Conservation (phyloP, 768 basidiomycete genomes). For the Xanthoconium purpureum region DNA sequence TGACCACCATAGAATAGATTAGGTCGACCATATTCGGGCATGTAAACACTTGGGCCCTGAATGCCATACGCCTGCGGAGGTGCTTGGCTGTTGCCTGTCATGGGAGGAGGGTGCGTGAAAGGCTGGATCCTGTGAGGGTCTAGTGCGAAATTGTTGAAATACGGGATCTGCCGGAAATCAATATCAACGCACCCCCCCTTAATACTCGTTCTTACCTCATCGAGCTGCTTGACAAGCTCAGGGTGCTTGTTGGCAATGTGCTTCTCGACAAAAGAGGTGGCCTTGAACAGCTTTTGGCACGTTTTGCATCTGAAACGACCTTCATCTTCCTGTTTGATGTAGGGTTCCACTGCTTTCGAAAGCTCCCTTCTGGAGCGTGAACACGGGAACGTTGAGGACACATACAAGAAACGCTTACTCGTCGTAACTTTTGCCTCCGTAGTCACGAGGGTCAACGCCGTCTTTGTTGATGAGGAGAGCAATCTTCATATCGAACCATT, state of each 20-base stretch:
- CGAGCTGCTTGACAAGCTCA: constrained; percentile 77
- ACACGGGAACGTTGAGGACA: constrained; percentile 9
- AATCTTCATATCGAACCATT: constrained; percentile 84
- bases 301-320: constrained; percentile 96
- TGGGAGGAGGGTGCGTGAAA: constrained; percentile 72
- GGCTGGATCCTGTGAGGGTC: constrained; percentile 93
- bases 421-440: constrained; percentile 86
- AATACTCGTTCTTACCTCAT: constrained; percentile 59
- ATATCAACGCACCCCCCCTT: constrained; percentile 3
- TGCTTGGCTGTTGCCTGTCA: constrained; percentile 65
- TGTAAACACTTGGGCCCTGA: constrained; percentile 55
- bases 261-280: constrained; percentile 95
- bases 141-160: constrained; percentile 94
- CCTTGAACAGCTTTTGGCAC: constrained; percentile 97
- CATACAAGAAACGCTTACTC: constrained; percentile 57
- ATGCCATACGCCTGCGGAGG: constrained; percentile 87
- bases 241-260: constrained; percentile 94
- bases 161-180: constrained; percentile 58
- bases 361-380: constrained; percentile 58
- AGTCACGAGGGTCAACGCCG: constrained; percentile 80
- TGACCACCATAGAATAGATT: constrained; percentile 40
- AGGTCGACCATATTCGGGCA: constrained; percentile 42
- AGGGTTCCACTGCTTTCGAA: constrained; percentile 70
- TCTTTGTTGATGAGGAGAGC: constrained; percentile 75
- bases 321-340: constrained; percentile 94